Percentiles rank a stretch among this genome's conserved stretches.
These are phyloP conservation scores for Cystobasidiaceae sp. DNA, from an alignment of 1,284 basidiomycete species.

Conservation along the genomic window DNA sequence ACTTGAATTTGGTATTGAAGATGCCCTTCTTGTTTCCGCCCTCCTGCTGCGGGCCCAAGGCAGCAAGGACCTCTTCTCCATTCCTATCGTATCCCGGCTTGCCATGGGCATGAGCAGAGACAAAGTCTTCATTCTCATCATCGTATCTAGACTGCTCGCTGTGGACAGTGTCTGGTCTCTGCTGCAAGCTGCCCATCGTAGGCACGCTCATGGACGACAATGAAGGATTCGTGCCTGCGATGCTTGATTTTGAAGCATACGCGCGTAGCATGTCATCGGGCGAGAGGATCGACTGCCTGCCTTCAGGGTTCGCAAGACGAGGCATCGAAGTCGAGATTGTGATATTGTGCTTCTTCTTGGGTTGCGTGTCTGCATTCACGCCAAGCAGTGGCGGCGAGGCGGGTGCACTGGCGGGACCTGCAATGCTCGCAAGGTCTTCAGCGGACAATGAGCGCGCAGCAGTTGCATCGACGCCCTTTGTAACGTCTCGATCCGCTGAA, in stretches of 20 bases:
- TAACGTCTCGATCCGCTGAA: not conserved
- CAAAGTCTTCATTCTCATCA: slow-evolving; percentile 8
- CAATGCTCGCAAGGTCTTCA: slow-evolving; percentile 10
- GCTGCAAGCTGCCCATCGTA: not conserved
- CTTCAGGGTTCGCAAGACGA: not conserved
- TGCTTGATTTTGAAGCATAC: slow-evolving; percentile 13
- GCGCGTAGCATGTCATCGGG: slow-evolving; percentile 27
- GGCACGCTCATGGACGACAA: slow-evolving; percentile 5
- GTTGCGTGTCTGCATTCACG: too few relatives aligned
- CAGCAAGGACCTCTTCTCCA: not conserved
- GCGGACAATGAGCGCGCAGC: slow-evolving; percentile 2
- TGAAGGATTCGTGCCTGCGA: slow-evolving; percentile 6
- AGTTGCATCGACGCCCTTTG: slow-evolving; percentile 6
- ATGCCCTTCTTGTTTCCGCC: not conserved
- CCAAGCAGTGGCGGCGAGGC: too few relatives aligned
- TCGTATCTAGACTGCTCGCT: slow-evolving; percentile 1
- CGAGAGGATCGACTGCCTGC: slow-evolving; percentile 22
- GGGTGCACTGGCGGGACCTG: not conserved
- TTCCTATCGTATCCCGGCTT: too few relatives aligned
- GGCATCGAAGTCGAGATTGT: slow-evolving; percentile 28
- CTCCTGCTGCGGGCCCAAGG: not conserved
- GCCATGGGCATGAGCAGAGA: not conserved
- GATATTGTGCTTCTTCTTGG: slow-evolving; percentile 25
- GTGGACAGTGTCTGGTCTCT: slow-evolving; percentile 3
- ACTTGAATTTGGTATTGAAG: slow-evolving; percentile 19